These are phyloP conservation scores for Sporothrix variecibatus DNA, from an alignment of 2,329 filamentous ascomycete genomes.

Conservation along the genomic window DNA sequence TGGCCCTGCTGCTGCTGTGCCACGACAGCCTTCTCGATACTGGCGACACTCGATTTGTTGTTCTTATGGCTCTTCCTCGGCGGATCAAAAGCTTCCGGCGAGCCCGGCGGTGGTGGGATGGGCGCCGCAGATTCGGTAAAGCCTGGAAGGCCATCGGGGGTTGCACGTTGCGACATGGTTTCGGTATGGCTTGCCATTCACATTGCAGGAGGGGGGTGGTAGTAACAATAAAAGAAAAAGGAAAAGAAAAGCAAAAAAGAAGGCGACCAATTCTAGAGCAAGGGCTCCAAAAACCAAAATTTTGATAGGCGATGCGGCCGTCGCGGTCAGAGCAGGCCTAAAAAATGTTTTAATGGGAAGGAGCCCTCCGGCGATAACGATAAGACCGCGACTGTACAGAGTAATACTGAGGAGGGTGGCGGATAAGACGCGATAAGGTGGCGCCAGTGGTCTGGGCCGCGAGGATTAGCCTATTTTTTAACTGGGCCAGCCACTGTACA, in stretches of 20 bases:
- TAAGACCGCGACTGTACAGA: neutral
- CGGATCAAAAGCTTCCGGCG: neutral
- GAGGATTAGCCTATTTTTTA: neutral
- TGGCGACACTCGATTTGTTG: neutral
- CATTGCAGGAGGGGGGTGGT: constrained; percentile 5
- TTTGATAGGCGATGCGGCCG: constrained; percentile 17
- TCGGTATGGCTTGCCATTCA: constrained; percentile 12
- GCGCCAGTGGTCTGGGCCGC: neutral
- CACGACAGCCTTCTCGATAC: neutral
- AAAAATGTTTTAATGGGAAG: constrained; percentile 16
- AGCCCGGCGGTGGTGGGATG: neutral
- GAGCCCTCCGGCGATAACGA: constrained; percentile 22
- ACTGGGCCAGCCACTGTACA: neutral
- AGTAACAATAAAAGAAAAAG: neutral
- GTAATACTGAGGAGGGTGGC: neutral
- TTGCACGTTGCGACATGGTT: constrained; percentile 28
- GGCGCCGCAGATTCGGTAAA: constrained; percentile 19
- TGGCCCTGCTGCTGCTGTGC: neutral
- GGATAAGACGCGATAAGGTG: constrained; percentile 23
- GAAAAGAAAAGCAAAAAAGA: neutral
- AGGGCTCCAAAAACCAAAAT: constrained; percentile 6
- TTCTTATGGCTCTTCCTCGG: neutral
- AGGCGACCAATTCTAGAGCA: neutral
- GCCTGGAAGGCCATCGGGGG: constrained; percentile 22
- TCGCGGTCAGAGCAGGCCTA: constrained; percentile 2